Evolutionary conservation across 495 filamentous ascomycete species (phyloP).

Genomic region (Lasiosphaeria miniovina): DNA sequence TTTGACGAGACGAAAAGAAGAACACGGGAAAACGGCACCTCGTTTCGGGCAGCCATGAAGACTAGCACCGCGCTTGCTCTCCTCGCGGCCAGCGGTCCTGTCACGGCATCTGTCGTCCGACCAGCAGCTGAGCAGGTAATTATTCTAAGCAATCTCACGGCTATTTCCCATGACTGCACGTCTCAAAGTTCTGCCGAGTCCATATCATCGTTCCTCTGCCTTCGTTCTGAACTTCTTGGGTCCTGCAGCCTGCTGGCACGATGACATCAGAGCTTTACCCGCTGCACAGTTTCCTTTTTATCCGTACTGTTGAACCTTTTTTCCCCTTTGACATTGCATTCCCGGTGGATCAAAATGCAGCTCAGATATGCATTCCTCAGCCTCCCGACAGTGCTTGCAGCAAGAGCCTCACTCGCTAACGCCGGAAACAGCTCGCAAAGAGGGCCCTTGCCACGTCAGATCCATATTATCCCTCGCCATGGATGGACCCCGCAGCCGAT

Average conservation of each 20-base stretch:
- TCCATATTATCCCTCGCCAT: constrained; percentile 82
- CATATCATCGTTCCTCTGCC: neutral
- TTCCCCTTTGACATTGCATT: constrained; percentile 20
- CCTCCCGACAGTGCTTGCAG: constrained; percentile 14
- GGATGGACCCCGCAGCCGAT: constrained; percentile 64
- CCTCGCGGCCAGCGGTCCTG: neutral
- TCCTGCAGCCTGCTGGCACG: no score
- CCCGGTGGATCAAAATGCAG: constrained; percentile 22
- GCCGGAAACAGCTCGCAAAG: constrained; percentile 22
- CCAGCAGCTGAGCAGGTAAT: constrained; percentile 12
- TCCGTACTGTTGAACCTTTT: neutral
- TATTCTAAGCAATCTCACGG: neutral
- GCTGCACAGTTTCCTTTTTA: neutral
- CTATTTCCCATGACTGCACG: neutral
- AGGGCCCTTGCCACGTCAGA: constrained; percentile 33
- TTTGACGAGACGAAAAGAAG: neutral
- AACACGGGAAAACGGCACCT: neutral
- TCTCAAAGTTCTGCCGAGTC: neutral
- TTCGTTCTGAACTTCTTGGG: neutral
- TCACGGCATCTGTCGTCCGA: neutral
- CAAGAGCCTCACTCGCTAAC: constrained; percentile 23
- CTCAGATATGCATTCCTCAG: constrained; percentile 19
- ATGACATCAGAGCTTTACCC: neutral
- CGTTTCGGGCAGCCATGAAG: neutral
- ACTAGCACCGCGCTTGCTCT: neutral